phyloP scores from a whole-genome alignment of 2,329 filamentous ascomycete species.

The Aspergillus vadensis region DNA sequence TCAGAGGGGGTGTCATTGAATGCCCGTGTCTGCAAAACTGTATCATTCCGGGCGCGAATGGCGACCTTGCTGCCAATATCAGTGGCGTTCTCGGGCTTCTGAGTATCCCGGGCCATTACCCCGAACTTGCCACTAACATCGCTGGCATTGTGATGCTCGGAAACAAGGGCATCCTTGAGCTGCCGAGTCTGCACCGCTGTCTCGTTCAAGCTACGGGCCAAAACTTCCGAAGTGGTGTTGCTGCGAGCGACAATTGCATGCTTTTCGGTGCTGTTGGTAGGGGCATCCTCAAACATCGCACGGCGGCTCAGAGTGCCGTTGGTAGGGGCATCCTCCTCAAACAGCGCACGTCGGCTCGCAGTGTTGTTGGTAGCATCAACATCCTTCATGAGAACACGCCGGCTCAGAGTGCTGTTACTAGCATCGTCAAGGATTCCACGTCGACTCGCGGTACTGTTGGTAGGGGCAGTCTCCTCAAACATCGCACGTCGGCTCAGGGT shows the following conservation, averaged over 20 bases:
- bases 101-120: too few species aligned
- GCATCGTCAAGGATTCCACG: not conserved
- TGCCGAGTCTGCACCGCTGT: too few species aligned
- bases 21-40: constrained; percentile 8
- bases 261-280: constrained; percentile 11
- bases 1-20: not conserved
- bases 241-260: constrained; percentile 1
- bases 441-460: not conserved
- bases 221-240: not conserved
- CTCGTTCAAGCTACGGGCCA: not conserved
- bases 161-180: too few species aligned
- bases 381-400: too few species aligned
- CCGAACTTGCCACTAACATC: too few species aligned
- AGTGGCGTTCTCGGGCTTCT: too few species aligned
- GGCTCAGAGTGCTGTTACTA: not conserved
- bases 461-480: too few species aligned
- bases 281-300: not conserved
- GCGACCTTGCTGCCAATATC: constrained; percentile 6
- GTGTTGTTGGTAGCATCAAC: not conserved
- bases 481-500: too few species aligned
- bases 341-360: too few species aligned
- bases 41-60: constrained; percentile 12
- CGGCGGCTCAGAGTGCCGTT: not conserved
- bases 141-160: too few species aligned
- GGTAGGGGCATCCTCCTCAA: too few species aligned